Evolutionary conservation across 352 stramenopile species (phyloP), one percentile per base, ranked within the genome.

Genomic region (Globisporangium perplexum): DNA sequence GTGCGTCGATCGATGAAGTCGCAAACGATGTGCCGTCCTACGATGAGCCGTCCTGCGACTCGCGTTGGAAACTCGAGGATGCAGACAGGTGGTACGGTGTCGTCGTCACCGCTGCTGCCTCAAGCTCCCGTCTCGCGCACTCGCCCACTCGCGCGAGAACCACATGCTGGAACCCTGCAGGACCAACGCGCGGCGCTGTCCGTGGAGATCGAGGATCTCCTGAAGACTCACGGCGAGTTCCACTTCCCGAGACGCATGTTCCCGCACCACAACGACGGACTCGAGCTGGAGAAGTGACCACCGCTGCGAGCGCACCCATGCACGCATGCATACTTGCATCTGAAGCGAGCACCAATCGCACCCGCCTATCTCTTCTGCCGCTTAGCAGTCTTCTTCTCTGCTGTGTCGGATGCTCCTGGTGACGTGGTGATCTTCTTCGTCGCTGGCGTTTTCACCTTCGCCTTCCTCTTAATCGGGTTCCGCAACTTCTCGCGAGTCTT

Each of bases 161-260:
- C 8, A 17, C 18, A 18, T 7, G 12, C 41, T 18, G 41, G 23
- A 20, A 26, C 18, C 18, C 3, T 3, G 31, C 47, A 39, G 47
- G n/a, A 28, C 3, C 28, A 65, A 33, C 48, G 53, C 12, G 20
- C 55, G 3, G 57, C 54, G 3, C 45, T 75, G n/a, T 68, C 64
- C 0, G 38, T 47, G 7, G 64, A 72, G 35, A 72, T 75, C 35
- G 64, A 55, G 14, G 33, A 58, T 4, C 47, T 68, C 12, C 14
- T 75, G 14, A 55, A 62, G n/a, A 60, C 61, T 2, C 49, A 57
- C n/a, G 67, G 64, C 30, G 58, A 64, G 38, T 75, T 75, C 47
- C 60, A 70, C 52, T 75, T 75, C 49, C 67, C 64, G 4, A 65
- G 63, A 39, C 61, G 49, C 24, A 44, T 72, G 17, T 72, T 75